Evolutionary conservation across 176 grass and related monocot species (phyloP).

Genomic region (Hordeum marinum): DNA sequence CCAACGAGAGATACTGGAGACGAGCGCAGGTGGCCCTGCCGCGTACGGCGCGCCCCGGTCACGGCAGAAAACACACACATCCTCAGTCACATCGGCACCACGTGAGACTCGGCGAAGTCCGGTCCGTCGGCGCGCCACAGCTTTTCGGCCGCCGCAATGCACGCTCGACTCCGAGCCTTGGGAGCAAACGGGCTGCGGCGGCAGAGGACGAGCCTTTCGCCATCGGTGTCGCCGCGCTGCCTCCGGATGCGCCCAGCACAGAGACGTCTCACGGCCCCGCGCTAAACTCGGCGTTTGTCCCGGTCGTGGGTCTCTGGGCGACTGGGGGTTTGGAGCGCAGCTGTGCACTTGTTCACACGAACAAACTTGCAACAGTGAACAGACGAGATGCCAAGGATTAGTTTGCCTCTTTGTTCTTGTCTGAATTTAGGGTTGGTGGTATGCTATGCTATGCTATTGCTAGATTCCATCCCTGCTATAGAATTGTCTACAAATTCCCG

Average conservation of each 20-base stretch:
- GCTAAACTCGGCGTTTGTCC: neutral
- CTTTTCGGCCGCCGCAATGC: too few relatives aligned
- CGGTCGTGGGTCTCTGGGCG: neutral
- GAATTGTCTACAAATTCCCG: neutral
- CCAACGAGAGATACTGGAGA: neutral
- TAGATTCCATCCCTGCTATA: neutral
- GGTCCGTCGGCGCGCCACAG: neutral
- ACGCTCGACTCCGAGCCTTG: neutral
- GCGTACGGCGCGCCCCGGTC: neutral
- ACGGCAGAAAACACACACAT: neutral
- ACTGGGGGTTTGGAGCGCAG: neutral
- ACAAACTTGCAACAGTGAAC: neutral
- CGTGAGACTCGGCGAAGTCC: neutral
- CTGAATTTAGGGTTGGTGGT: neutral
- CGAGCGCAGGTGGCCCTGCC: neutral
- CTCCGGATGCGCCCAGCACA: neutral
- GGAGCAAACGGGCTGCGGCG: neutral
- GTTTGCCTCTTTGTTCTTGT: neutral
- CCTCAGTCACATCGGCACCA: neutral
- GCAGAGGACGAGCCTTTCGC: neutral
- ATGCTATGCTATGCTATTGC: neutral
- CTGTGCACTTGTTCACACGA: neutral
- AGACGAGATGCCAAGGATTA: neutral
- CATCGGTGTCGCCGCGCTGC: neutral
- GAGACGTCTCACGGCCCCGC: neutral